Conservation (phyloP, 371 early-diverging fungal species). For the Capillidium rhysosporum region DNA sequence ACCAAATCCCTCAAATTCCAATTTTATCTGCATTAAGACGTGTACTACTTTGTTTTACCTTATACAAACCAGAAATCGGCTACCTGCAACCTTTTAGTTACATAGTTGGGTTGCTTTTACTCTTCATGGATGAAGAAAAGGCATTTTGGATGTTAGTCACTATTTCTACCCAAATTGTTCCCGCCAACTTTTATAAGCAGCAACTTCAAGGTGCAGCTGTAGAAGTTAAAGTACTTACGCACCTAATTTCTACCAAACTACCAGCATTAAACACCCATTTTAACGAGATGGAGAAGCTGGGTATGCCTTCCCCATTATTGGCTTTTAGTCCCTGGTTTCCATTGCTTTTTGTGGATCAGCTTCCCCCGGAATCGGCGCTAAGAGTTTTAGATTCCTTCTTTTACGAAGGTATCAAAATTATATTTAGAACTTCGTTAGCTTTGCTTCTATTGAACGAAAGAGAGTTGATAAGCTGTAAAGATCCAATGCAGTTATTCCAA, state of each 20-base stretch:
- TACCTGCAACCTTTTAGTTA: constrained; percentile 76
- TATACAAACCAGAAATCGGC: constrained; percentile 43
- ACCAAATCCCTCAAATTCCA: constrained; percentile 23
- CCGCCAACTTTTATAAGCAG: constrained; percentile 54
- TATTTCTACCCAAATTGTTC: constrained; percentile 46
- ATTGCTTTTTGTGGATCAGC: constrained; percentile 51
- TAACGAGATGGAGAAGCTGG: constrained; percentile 20
- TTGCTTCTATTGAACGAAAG: constrained; percentile 35
- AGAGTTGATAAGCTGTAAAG: constrained; percentile 28
- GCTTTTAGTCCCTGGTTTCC: constrained; percentile 70
- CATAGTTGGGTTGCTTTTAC: constrained; percentile 49
- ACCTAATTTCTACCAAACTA: constrained; percentile 28
- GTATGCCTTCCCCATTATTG: constrained; percentile 44
- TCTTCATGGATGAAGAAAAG: constrained; percentile 51
- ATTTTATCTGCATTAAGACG: constrained; percentile 40
- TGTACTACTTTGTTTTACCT: constrained; percentile 44
- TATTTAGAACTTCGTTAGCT: constrained; percentile 58
- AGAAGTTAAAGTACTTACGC: constrained; percentile 53
- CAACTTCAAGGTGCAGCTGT: constrained; percentile 55
- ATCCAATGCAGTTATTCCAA: constrained; percentile 41
- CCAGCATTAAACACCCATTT: constrained; percentile 33
- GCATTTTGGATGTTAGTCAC: constrained; percentile 67
- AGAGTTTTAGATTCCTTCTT: constrained; percentile 73
- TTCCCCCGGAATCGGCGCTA: constrained; percentile 55
- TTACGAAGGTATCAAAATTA: constrained; percentile 59